These are phyloP conservation scores for Monilinia polystroma DNA, from an alignment of 2,329 filamentous ascomycete species.

Conservation along the genomic window DNA sequence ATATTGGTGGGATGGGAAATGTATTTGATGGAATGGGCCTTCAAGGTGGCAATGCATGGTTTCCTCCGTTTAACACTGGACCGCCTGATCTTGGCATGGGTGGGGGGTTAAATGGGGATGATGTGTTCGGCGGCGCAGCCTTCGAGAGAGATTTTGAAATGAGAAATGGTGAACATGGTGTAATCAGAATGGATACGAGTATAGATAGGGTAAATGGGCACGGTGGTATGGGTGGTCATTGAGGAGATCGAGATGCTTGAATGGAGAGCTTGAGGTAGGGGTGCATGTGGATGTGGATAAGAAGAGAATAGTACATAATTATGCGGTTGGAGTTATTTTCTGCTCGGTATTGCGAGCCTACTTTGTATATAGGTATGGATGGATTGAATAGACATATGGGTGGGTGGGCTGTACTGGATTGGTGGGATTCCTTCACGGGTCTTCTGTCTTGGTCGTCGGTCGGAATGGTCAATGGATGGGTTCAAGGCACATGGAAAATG, in stretches of 20 bases:
- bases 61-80: slow-evolving; percentile 89
- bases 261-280: neutral
- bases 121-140: slow-evolving; percentile 29
- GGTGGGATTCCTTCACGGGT: neutral
- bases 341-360: neutral
- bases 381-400: neutral
- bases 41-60: slow-evolving; percentile 66
- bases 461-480: neutral
- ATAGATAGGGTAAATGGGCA: neutral
- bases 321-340: neutral
- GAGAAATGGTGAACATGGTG: neutral
- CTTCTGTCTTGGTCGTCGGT: neutral
- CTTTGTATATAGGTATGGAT: slow-evolving; percentile 2
- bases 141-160: slow-evolving; percentile 15
- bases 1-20: slow-evolving; percentile 19
- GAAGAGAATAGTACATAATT: neutral
- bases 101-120: slow-evolving; percentile 43
- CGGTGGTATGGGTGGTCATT: neutral
- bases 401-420: neutral
- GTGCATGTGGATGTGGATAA: neutral
- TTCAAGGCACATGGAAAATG: neutral
- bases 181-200: slow-evolving; percentile 2
- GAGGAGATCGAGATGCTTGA: neutral
- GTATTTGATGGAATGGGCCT: neutral
- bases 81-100: slow-evolving; percentile 57